Conservation (phyloP, 495 filamentous ascomycete genomes). For the Aspergillus asperescens region DNA sequence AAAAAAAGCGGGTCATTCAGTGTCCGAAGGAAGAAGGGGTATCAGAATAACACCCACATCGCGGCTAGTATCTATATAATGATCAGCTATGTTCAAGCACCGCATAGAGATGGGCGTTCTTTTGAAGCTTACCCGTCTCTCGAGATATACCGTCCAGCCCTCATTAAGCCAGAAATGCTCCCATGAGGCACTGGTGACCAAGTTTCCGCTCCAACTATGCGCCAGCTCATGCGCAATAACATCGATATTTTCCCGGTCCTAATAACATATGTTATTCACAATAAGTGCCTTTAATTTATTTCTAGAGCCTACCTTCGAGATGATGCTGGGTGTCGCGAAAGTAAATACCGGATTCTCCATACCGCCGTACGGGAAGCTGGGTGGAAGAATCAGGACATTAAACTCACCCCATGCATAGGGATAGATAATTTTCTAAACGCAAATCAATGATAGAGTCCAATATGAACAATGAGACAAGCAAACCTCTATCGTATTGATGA, state of each 20-base stretch:
- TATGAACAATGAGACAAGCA: slow-evolving; percentile 9
- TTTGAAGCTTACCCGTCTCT: slow-evolving; percentile 56
- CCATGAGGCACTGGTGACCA: slow-evolving; percentile 87
- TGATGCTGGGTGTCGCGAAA: slow-evolving; percentile 88
- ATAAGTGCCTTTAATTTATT: background rate
- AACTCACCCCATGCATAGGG: slow-evolving; percentile 92
- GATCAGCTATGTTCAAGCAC: slow-evolving; percentile 5
- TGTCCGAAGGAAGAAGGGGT: background rate
- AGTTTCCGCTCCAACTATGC: slow-evolving; percentile 90
- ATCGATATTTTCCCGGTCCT: slow-evolving; percentile 87
- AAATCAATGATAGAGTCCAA: background rate
- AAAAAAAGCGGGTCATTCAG: slow-evolving; percentile 9
- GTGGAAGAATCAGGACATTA: slow-evolving; percentile 85
- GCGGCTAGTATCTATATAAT: slow-evolving; percentile 23
- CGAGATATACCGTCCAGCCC: slow-evolving; percentile 92
- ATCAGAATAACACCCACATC: slow-evolving; percentile 16
- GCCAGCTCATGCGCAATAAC: slow-evolving; percentile 93
- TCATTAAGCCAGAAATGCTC: slow-evolving; percentile 98
- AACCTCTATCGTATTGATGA: slow-evolving; percentile 78
- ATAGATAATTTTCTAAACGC: slow-evolving; percentile 61
- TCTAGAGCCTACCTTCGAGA: slow-evolving; percentile 53
- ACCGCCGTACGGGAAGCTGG: slow-evolving; percentile 81
- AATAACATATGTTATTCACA: background rate
- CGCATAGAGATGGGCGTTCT: background rate
- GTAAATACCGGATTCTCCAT: slow-evolving; percentile 97